Evolutionary conservation across 2,329 filamentous ascomycete genomes (phyloP).

Genomic region (Sporothrix luriei): DNA sequence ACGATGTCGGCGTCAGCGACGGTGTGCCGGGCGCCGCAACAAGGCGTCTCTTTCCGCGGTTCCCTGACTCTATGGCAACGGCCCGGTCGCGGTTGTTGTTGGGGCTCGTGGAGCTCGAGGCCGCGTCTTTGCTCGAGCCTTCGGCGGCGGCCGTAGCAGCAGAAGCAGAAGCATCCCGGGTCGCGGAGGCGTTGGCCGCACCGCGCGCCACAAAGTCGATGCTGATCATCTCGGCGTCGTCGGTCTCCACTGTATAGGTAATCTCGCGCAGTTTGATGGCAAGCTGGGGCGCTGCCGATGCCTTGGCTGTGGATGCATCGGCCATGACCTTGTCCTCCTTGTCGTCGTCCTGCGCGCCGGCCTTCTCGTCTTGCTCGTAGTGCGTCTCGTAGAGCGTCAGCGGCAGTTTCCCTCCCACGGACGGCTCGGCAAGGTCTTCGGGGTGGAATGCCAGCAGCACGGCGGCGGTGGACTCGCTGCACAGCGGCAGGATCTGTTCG

Average conservation of each 20-base stretch:
- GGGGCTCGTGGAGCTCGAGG: neutral
- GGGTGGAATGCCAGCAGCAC: slow-evolving; percentile 87
- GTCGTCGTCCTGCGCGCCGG: slow-evolving; percentile 14
- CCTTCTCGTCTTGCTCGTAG: slow-evolving; percentile 63
- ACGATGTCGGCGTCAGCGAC: slow-evolving; percentile 39
- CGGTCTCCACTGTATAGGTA: slow-evolving; percentile 86
- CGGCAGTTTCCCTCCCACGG: slow-evolving; percentile 78
- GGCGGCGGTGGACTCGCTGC: slow-evolving; percentile 84
- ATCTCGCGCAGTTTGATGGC: slow-evolving; percentile 79
- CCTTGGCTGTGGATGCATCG: slow-evolving; percentile 10
- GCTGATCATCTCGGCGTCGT: slow-evolving; percentile 96
- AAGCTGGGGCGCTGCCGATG: slow-evolving; percentile 50
- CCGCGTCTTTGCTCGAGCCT: neutral
- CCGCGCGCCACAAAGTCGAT: slow-evolving; percentile 90
- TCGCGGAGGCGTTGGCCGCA: slow-evolving; percentile 71
- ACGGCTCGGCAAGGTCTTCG: slow-evolving; percentile 54
- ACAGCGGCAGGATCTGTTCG: slow-evolving; percentile 69
- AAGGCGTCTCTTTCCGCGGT: slow-evolving; percentile 49
- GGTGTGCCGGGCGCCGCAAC: slow-evolving; percentile 33
- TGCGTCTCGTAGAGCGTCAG: slow-evolving; percentile 88
- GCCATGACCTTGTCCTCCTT: slow-evolving; percentile 71
- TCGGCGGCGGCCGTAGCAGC: neutral
- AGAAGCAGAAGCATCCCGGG: slow-evolving; percentile 45
- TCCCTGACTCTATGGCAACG: slow-evolving; percentile 34
- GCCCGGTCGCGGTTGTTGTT: slow-evolving; percentile 34